phyloP scores from a whole-genome alignment of 2,329 filamentous ascomycete species.

The Claviceps monticola region DNA sequence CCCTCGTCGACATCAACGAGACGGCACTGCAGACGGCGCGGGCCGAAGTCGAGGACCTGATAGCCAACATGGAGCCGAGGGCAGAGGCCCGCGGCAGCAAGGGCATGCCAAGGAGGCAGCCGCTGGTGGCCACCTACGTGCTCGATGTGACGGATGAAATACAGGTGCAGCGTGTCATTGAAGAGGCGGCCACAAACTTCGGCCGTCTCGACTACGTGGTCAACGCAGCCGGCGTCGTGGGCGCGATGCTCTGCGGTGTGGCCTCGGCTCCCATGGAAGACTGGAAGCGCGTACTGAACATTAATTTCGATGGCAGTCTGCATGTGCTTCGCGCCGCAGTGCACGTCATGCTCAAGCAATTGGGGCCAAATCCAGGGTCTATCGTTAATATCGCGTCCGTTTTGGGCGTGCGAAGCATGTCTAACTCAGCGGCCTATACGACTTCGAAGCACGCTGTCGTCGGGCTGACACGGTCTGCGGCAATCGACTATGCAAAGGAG shows the following conservation, averaged over 20 bases:
- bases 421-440: conserved; percentile 29
- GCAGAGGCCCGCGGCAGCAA: neutral
- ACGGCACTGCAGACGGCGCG: conserved; percentile 9
- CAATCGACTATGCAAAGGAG: conserved; percentile 33
- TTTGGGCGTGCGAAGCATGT: conserved; percentile 31
- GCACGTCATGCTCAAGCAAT: neutral
- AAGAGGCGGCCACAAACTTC: conserved; percentile 15
- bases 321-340: conserved; percentile 23
- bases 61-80: neutral
- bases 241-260: conserved; percentile 23
- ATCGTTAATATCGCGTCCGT: conserved; percentile 14
- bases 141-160: conserved; percentile 19
- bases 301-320: conserved; percentile 30
- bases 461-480: conserved; percentile 40
- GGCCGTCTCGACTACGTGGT: conserved; percentile 27
- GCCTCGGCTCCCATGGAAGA: conserved; percentile 19
- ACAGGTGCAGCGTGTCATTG: conserved; percentile 10
- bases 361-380: neutral
- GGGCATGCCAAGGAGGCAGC: neutral
- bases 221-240: conserved; percentile 25
- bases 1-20: conserved; percentile 14
- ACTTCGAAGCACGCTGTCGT: conserved; percentile 40
- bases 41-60: conserved; percentile 10
- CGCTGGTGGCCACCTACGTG: conserved; percentile 1
- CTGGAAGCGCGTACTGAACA: conserved; percentile 25